Conservation (phyloP, 768 basidiomycete genomes). For the Xerocomus spinulosus region DNA sequence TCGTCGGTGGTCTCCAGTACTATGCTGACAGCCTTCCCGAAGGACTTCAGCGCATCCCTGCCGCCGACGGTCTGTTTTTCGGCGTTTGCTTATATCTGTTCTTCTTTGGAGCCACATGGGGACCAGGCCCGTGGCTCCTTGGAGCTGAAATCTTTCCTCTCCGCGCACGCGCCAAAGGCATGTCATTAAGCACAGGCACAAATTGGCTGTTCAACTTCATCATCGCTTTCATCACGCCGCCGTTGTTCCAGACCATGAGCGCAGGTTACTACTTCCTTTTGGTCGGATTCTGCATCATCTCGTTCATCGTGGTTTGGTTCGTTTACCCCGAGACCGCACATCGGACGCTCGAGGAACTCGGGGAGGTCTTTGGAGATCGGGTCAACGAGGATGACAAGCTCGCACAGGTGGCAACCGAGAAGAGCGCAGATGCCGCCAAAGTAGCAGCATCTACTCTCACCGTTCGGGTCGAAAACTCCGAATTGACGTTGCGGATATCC, state of each 20-base stretch:
- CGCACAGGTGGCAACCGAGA: slow-evolving; percentile 13
- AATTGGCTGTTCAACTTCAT: slow-evolving; percentile 36
- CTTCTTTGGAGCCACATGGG: slow-evolving; percentile 55
- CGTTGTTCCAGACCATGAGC: slow-evolving; percentile 47
- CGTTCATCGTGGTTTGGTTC: slow-evolving; percentile 42
- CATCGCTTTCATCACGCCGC: slow-evolving; percentile 50
- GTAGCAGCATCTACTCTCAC: slow-evolving; percentile 13
- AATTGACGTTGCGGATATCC: slow-evolving; percentile 22
- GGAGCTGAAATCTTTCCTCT: slow-evolving; percentile 48
- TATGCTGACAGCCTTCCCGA: slow-evolving; percentile 37
- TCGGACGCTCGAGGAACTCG: slow-evolving; percentile 46
- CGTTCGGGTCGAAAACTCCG: slow-evolving; percentile 18
- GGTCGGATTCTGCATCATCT: slow-evolving; percentile 42
- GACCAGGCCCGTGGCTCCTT: slow-evolving; percentile 51
- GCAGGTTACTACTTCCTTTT: slow-evolving; percentile 52
- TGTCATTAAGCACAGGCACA: slow-evolving; percentile 33
- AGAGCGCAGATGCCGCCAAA: slow-evolving; percentile 10
- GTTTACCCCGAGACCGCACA: slow-evolving; percentile 48
- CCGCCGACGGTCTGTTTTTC: slow-evolving; percentile 37
- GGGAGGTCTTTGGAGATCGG: slow-evolving; percentile 44
- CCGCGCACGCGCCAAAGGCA: slow-evolving; percentile 36
- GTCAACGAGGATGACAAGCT: slow-evolving; percentile 21
- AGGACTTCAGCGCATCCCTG: slow-evolving; percentile 27
- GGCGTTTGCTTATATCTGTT: slow-evolving; percentile 57
- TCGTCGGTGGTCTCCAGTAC: slow-evolving; percentile 51